Conservation (phyloP, 306 rosid genomes). For the Styphnolobium japonicum region DNA sequence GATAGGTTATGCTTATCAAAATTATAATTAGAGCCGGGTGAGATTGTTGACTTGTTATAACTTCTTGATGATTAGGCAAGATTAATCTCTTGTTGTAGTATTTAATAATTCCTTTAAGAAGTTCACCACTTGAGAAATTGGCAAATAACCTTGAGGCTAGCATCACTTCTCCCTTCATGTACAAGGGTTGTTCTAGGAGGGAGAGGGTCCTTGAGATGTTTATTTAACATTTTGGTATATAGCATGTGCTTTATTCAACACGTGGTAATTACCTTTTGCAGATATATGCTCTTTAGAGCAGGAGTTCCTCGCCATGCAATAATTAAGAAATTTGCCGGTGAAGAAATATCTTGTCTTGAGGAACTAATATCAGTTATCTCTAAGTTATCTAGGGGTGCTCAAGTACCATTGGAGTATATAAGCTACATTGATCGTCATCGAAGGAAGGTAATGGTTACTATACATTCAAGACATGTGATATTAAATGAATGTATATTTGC, state of each 20-base stretch:
- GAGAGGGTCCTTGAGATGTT: slow-evolving; percentile 5
- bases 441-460: slow-evolving; percentile 67
- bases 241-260: slow-evolving; percentile 19
- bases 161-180: slow-evolving; percentile 8
- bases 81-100: background rate
- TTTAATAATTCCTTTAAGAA: background rate
- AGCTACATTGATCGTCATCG: slow-evolving; percentile 83
- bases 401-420: slow-evolving; percentile 85
- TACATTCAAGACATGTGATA: background rate
- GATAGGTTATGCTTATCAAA: background rate
- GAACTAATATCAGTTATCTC: slow-evolving; percentile 69
- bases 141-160: background rate
- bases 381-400: slow-evolving; percentile 81
- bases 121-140: slow-evolving; percentile 9
- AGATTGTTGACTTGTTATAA: background rate
- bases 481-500: slow-evolving; percentile 5
- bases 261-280: slow-evolving; percentile 37
- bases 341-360: slow-evolving; percentile 73
- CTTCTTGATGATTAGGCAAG: background rate
- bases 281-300: slow-evolving; percentile 91
- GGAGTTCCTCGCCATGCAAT: slow-evolving; percentile 97
- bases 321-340: slow-evolving; percentile 89
- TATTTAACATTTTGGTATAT: slow-evolving; percentile 7
- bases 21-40: background rate
- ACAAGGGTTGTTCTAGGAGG: background rate